Percentiles rank a stretch among this genome's conserved stretches.
Conservation (phyloP, 2,329 filamentous ascomycete genomes). For the Colletotrichum higginsianum region DNA sequence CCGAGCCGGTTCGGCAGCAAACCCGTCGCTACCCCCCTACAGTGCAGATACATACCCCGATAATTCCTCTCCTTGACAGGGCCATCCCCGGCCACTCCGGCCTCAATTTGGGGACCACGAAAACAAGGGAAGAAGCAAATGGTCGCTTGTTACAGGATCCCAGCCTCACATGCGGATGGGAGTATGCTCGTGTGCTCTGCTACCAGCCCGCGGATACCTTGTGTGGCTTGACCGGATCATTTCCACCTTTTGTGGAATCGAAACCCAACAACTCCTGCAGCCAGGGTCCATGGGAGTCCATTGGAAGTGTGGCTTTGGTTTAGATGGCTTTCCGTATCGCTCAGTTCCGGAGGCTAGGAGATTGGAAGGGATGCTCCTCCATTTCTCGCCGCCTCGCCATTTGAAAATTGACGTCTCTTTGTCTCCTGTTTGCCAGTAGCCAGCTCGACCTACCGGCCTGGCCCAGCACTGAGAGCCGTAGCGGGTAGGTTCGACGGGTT, state of each 20-base stretch:
- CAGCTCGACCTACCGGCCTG: background rate
- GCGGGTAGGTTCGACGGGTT: background rate
- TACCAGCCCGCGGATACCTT: background rate
- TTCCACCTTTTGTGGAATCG: background rate
- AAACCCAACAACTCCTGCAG: too few species aligned
- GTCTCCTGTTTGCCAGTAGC: background rate
- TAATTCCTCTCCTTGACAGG: background rate
- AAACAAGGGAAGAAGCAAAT: slow-evolving; percentile 25
- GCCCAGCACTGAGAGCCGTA: too few species aligned
- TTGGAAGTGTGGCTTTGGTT: too few species aligned
- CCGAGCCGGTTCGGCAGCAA: background rate
- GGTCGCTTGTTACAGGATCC: slow-evolving; percentile 7
- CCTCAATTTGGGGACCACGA: background rate
- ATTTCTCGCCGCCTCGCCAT: slow-evolving; percentile 31
- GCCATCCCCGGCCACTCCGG: background rate
- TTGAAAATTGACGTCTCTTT: slow-evolving; percentile 36
- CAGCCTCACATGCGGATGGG: background rate
- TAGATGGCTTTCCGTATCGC: background rate
- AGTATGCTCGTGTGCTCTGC: slow-evolving; percentile 1
- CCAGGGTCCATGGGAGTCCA: too few species aligned
- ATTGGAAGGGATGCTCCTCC: background rate
- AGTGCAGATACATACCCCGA: too few species aligned
- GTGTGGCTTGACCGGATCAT: slow-evolving; percentile 22
- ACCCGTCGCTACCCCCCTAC: background rate
- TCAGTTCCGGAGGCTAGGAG: slow-evolving; percentile 15